phyloP scores from a whole-genome alignment of 768 basidiomycete species.

The Russula foetens region DNA sequence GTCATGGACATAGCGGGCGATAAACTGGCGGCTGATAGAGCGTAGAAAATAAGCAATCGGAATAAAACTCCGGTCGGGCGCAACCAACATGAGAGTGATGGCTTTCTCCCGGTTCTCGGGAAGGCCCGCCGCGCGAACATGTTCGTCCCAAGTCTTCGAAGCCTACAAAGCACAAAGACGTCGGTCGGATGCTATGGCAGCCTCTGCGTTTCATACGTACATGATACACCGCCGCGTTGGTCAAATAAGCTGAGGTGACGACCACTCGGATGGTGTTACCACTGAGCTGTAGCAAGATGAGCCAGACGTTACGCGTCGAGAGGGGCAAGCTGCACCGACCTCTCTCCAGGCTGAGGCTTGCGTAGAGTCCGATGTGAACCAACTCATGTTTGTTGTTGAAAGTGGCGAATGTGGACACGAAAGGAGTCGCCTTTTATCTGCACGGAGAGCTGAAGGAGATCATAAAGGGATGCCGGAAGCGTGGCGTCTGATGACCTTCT shows the following conservation, averaged over 20 bases:
- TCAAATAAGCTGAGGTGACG: constrained; percentile 11
- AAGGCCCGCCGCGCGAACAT: constrained; percentile 9
- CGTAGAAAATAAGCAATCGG: constrained; percentile 8
- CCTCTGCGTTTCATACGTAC: neutral
- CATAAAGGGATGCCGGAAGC: neutral
- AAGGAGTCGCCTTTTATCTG: constrained; percentile 6
- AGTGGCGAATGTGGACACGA: neutral
- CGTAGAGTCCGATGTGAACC: constrained; percentile 11
- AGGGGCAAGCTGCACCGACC: neutral
- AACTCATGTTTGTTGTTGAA: constrained; percentile 12
- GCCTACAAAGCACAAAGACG: neutral
- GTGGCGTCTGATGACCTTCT: constrained; percentile 10
- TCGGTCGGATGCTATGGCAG: neutral
- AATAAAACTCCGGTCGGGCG: neutral
- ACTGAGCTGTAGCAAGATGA: constrained; percentile 6
- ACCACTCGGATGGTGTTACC: constrained; percentile 8
- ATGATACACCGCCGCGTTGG: constrained; percentile 16
- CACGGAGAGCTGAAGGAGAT: neutral
- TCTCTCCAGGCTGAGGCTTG: constrained; percentile 12
- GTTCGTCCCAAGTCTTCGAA: constrained; percentile 16
- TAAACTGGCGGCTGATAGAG: constrained; percentile 16
- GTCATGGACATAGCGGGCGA: constrained; percentile 16
- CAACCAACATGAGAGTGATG: constrained; percentile 13
- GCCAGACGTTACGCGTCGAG: neutral
- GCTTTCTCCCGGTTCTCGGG: constrained; percentile 12